Conservation (phyloP, 805 yeast species). For the Yarrowia hollandica region DNA sequence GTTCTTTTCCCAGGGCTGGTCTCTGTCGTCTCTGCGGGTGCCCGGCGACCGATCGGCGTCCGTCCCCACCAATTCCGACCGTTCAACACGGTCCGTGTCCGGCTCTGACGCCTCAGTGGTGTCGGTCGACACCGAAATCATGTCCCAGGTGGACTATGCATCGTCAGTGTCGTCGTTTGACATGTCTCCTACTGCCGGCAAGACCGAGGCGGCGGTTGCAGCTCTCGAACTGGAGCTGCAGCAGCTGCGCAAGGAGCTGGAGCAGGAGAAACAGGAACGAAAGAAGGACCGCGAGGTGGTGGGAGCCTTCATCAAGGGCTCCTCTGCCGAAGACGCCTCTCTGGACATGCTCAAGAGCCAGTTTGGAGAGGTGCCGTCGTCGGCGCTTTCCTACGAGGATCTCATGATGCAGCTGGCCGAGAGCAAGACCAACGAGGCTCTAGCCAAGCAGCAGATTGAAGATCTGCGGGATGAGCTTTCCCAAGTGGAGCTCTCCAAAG, state of each 20-base stretch:
- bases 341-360: conserved; percentile 28
- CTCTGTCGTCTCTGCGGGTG: conserved; percentile 16
- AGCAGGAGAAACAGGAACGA: conserved; percentile 15
- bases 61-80: not conserved
- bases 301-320: conserved; percentile 1
- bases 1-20: conserved; percentile 28
- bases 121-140: conserved; percentile 18
- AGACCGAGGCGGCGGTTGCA: conserved; percentile 21
- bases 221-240: conserved; percentile 24
- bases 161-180: conserved; percentile 24
- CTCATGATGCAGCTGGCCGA: conserved; percentile 38
- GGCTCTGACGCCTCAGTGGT: conserved; percentile 17
- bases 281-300: conserved; percentile 13
- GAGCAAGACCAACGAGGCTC: conserved; percentile 38
- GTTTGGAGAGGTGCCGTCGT: conserved; percentile 32
- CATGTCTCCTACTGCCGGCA: conserved; percentile 19
- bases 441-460: conserved; percentile 39
- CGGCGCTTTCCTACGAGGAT: conserved; percentile 35
- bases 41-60: conserved; percentile 6
- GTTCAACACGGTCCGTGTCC: conserved; percentile 27
- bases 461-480: conserved; percentile 34
- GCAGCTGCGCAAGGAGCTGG: conserved; percentile 21
- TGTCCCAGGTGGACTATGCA: conserved; percentile 29
- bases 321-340: conserved; percentile 8
- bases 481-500: conserved; percentile 7